A percentile compares a stretch with the other conserved stretches of the same genome.
Conservation (phyloP, 345 rosid species). For the Nasturtium officinale region DNA sequence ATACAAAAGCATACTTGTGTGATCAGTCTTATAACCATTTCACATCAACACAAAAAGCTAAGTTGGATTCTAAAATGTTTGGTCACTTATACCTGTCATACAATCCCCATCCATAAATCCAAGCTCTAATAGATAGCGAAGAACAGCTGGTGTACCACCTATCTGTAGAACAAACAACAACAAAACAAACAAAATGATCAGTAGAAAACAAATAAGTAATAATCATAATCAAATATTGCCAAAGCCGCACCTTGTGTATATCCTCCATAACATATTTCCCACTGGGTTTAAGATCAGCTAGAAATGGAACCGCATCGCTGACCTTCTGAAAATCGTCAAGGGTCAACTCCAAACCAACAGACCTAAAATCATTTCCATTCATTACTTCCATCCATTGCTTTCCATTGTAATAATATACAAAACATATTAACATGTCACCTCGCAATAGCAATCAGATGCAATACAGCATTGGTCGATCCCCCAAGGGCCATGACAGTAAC, state of each 20-base stretch:
- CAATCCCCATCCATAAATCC: conserved; percentile 74
- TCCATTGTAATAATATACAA: conserved; percentile 15
- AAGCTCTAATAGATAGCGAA: conserved; percentile 66
- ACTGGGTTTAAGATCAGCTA: conserved; percentile 97
- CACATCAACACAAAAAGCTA: conserved; percentile 15
- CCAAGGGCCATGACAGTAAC: conserved; percentile 96
- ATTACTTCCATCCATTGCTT: conserved; percentile 30
- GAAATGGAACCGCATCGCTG: conserved; percentile 86
- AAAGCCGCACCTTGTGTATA: conserved; percentile 73
- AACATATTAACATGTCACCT: conserved; percentile 51
- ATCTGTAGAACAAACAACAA: conserved; percentile 47
- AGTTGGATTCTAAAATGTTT: background rate
- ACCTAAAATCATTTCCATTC: conserved; percentile 57
- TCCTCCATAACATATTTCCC: conserved; percentile 99
- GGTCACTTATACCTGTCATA: conserved; percentile 62
- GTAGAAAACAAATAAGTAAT: background rate
- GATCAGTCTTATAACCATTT: conserved; percentile 7
- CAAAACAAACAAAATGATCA: conserved; percentile 25
- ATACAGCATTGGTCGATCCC: conserved; percentile 96
- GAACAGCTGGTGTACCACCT: conserved; percentile 85
- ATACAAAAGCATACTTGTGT: conserved; percentile 2
- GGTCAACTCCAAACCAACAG: conserved; percentile 87
- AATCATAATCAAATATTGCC: background rate
- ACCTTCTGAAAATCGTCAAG: conserved; percentile 97
- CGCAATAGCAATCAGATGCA: conserved; percentile 96